Evolutionary conservation across 225 moss, liverwort and hornwort species (phyloP).

Genomic region (Sphagnum contortum): DNA sequence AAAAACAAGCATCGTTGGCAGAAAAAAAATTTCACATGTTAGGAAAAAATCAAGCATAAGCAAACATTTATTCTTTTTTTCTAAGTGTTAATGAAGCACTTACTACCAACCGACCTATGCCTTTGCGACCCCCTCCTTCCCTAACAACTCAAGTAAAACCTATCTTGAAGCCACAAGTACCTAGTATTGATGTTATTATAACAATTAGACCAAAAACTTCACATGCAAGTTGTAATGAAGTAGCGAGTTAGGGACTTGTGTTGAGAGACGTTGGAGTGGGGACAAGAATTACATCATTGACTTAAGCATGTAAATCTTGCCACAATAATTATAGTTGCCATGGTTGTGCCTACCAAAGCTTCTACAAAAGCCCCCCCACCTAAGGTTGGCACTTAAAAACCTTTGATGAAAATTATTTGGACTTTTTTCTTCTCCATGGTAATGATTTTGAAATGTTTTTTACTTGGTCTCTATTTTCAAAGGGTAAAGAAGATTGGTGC

Average conservation of each 20-base stretch:
- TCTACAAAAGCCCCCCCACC: slow-evolving; percentile 41
- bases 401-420: too few relatives aligned
- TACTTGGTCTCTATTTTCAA: background rate
- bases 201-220: slow-evolving; percentile 9
- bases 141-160: slow-evolving; percentile 41
- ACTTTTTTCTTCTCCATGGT: too few relatives aligned
- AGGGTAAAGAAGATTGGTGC: slow-evolving; percentile 98
- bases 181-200: slow-evolving; percentile 4
- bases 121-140: slow-evolving; percentile 18
- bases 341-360: slow-evolving; percentile 67
- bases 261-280: slow-evolving; percentile 60
- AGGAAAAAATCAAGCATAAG: slow-evolving; percentile 15
- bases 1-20: slow-evolving; percentile 17
- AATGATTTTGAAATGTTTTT: too few relatives aligned
- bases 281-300: slow-evolving; percentile 28
- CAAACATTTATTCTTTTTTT: slow-evolving; percentile 22
- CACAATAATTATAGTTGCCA: slow-evolving; percentile 21
- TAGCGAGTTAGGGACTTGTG: slow-evolving; percentile 51
- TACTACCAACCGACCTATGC: slow-evolving; percentile 11
- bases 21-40: slow-evolving; percentile 11
- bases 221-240: slow-evolving; percentile 6
- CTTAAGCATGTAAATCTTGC: slow-evolving; percentile 24
- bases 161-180: slow-evolving; percentile 13
- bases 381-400: slow-evolving; percentile 4
- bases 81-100: background rate